Conservation (phyloP, 257 asterid species). For the Jacaranda copaia region DNA sequence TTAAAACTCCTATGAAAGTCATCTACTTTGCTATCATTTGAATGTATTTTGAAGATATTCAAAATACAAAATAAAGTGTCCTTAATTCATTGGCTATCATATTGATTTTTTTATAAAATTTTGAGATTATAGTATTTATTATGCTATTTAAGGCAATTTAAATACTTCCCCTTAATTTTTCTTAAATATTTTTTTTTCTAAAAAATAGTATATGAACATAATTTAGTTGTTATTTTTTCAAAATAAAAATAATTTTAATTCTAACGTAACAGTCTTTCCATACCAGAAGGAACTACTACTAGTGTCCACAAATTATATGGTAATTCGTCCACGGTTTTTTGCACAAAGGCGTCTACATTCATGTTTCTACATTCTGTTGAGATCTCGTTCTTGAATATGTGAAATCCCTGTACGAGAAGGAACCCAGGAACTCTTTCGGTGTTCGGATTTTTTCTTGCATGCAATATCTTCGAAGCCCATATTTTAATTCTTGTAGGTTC, state of each 20-base stretch:
- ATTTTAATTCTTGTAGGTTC: neutral
- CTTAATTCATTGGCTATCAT: neutral
- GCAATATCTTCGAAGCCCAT: neutral
- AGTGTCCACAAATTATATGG: neutral
- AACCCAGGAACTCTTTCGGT: neutral
- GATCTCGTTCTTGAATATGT: conserved; percentile 24
- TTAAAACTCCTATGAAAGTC: neutral
- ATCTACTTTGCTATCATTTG: neutral
- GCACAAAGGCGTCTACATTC: neutral
- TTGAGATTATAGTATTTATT: neutral
- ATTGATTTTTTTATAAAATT: neutral
- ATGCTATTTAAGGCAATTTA: neutral
- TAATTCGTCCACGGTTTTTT: neutral
- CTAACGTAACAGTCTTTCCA: neutral
- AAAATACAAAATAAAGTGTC: too few species aligned
- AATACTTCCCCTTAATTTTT: neutral
- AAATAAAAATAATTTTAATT: neutral
- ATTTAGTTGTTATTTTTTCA: neutral
- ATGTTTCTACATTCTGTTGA: conserved; percentile 7
- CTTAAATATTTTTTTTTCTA: neutral
- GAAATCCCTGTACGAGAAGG: conserved; percentile 2
- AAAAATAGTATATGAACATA: neutral
- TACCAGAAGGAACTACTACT: neutral
- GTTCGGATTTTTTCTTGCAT: conserved; percentile 20
- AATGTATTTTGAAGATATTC: too few species aligned